Evolutionary conservation across 148 eudicot species (phyloP).

Genomic region (Selenicereus undatus): DNA sequence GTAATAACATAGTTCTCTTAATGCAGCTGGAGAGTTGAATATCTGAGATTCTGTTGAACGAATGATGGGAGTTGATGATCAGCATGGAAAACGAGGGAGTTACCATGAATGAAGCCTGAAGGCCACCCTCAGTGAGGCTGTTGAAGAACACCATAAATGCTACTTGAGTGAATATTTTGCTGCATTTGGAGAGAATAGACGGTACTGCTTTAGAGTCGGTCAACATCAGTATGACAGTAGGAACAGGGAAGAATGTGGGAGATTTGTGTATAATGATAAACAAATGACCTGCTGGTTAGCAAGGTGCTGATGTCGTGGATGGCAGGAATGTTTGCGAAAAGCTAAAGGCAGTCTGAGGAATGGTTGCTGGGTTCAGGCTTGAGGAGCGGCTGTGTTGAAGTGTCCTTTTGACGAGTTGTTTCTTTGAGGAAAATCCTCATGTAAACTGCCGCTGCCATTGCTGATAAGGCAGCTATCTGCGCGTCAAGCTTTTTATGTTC

Average conservation of each 20-base stretch:
- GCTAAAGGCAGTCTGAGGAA: slow-evolving; percentile 22
- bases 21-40: background rate
- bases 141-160: slow-evolving; percentile 63
- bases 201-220: background rate
- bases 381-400: slow-evolving; percentile 33
- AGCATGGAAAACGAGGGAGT: background rate
- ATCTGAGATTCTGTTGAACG: background rate
- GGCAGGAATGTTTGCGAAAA: slow-evolving; percentile 41
- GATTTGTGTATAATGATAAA: background rate
- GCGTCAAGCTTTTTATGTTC: background rate
- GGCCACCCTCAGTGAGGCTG: slow-evolving; percentile 56
- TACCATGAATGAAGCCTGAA: slow-evolving; percentile 57
- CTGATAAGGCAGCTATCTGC: slow-evolving; percentile 56
- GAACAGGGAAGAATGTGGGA: background rate
- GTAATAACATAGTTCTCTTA: too few species aligned
- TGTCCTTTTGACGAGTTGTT: slow-evolving; percentile 11
- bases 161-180: slow-evolving; percentile 60
- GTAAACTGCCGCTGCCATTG: slow-evolving; percentile 57
- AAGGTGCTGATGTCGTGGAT: slow-evolving; percentile 36
- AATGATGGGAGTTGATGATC: too few species aligned
- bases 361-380: slow-evolving; percentile 18
- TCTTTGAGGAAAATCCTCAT: slow-evolving; percentile 72
- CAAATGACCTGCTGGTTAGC: slow-evolving; percentile 52
- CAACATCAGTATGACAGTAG: background rate
- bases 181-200: slow-evolving; percentile 24